A percentile compares a stretch with the other conserved stretches of the same genome.
These are phyloP conservation scores for Irpex sp. DNA, from an alignment of 1,284 basidiomycete species.

Conservation along the genomic window DNA sequence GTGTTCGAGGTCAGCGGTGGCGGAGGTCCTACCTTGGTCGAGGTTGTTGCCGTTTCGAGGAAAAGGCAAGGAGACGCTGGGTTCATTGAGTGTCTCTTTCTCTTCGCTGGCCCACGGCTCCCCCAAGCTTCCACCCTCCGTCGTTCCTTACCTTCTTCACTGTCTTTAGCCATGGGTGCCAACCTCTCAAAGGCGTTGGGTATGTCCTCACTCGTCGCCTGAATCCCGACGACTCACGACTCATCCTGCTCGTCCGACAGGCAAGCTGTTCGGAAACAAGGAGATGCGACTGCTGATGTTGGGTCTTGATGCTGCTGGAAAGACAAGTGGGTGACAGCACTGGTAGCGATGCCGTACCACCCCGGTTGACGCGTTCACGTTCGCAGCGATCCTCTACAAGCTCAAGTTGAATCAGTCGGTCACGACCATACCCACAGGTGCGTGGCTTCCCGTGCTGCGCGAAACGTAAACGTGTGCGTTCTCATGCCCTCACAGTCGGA, in stretches of 20 bases:
- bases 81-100: constrained; percentile 19
- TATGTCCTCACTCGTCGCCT: constrained; percentile 28
- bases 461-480: not conserved
- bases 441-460: constrained; percentile 3
- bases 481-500: constrained; percentile 56
- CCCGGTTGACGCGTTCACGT: constrained; percentile 11
- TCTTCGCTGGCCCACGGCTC: constrained; percentile 23
- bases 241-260: constrained; percentile 35
- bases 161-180: constrained; percentile 57
- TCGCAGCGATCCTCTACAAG: constrained; percentile 95
- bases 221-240: too few relatives aligned
- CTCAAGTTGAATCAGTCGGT: constrained; percentile 99
- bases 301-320: constrained; percentile 94
- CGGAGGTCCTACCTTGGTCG: constrained; percentile 2
- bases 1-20: constrained; percentile 4
- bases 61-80: not conserved
- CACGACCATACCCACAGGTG: constrained; percentile 97
- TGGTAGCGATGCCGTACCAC: not conserved
- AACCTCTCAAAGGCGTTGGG: constrained; percentile 76
- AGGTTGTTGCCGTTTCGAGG: constrained; percentile 9
- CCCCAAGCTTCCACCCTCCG: constrained; percentile 27
- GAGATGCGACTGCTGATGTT: constrained; percentile 96
- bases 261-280: constrained; percentile 97
- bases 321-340: constrained; percentile 71
- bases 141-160: constrained; percentile 45